Evolutionary conservation across 352 stramenopile species (phyloP), one percentile per base, ranked within the genome.

Genomic region (Globisporangium canariense): DNA sequence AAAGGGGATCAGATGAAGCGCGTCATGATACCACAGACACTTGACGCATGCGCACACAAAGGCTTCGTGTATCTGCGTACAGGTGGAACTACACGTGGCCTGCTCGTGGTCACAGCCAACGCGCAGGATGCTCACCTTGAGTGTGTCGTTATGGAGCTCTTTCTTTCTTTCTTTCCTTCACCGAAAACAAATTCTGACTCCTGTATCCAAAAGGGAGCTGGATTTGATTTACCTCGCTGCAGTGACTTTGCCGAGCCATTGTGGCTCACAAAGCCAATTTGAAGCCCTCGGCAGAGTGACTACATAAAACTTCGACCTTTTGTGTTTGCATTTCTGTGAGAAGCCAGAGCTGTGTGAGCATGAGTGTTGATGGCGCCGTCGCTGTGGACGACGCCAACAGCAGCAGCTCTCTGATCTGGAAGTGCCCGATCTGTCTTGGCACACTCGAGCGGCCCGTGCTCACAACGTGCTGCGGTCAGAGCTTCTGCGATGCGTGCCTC

Each of bases 401-500:
- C 34, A 75, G 52, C 14, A 50, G 4, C 11, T 56, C 43, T 10
- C 25, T 64, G 59, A 57, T 58, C 30, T 82, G 73, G 78, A 68
- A 75, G 38, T 89, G 79, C 60, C 79, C 79, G 45, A 82, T 89
- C 66, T 89, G 79, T 30, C 60, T 89, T 40, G 70, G 76, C 52
- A 69, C 71, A 64, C 78, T 86, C 20, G 38, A 62, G 61, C 58
- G 67, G 34, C 79, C 79, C 11, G 74, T 86, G n/a, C 74, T 89
- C 28, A 71, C 73, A 34, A 84, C 77, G 9, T 89, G 79, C 61
- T 89, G 79, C 69, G 79, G 79, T 10, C 79, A 87, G 58, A 89
- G 79, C 71, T 89, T 89, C 76, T 89, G 79, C 40, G 65, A 72
- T 30, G 62, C 45, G 46, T 89, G 79, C 66, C 70, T 89, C n/a